phyloP scores from a whole-genome alignment of 2,329 filamentous ascomycete genomes.

The Aspergillus pseudoglaucus region DNA sequence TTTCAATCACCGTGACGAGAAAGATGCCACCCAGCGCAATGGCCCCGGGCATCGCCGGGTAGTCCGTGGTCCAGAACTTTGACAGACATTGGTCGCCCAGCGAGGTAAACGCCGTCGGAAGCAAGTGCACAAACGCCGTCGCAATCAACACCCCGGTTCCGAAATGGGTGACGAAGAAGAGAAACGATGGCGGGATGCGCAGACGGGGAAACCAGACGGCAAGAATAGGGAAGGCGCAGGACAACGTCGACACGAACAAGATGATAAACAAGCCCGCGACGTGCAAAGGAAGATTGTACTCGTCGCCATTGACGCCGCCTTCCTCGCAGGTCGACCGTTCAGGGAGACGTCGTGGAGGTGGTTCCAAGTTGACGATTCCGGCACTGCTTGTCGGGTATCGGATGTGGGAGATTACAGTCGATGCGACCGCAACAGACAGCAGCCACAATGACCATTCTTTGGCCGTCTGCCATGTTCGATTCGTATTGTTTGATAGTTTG shows the following conservation, averaged over 20 bases:
- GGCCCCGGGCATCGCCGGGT: conserved; percentile 44
- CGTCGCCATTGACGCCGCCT: conserved; percentile 15
- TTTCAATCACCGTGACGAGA: conserved; percentile 47
- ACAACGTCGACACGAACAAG: conserved; percentile 47
- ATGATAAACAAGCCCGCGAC: conserved; percentile 60
- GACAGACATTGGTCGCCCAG: conserved; percentile 47
- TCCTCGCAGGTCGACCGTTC: conserved; percentile 19
- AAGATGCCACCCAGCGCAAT: conserved; percentile 42
- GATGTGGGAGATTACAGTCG: conserved; percentile 16
- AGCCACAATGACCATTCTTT: conserved; percentile 20
- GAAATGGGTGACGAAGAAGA: conserved; percentile 57
- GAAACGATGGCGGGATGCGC: conserved; percentile 45
- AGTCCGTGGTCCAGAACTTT: conserved; percentile 40
- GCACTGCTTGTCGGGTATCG: background rate
- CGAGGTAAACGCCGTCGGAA: conserved; percentile 57
- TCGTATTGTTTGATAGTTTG: background rate
- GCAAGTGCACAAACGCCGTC: conserved; percentile 74
- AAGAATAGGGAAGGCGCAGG: conserved; percentile 61
- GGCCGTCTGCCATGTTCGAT: conserved; percentile 8
- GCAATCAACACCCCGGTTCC: conserved; percentile 81
- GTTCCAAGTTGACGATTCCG: background rate
- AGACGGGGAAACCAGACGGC: conserved; percentile 54
- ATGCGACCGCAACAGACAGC: conserved; percentile 18
- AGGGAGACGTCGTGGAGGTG: conserved; percentile 2
- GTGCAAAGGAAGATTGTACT: conserved; percentile 59